Conservation (phyloP, 495 filamentous ascomycete species). For the Penicillium simplicissimum region DNA sequence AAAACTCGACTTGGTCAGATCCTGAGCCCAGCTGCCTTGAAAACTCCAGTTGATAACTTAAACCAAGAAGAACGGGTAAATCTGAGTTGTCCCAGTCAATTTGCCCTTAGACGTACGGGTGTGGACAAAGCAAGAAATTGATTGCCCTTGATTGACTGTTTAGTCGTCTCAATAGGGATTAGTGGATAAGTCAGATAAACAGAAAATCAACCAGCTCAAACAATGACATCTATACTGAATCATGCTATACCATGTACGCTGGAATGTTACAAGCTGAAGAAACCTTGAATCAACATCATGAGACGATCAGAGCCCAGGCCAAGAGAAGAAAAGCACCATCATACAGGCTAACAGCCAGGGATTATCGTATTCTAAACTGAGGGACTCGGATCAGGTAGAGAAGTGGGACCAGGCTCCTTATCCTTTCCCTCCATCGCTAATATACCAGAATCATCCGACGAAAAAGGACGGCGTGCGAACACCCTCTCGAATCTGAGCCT, state of each 20-base stretch:
- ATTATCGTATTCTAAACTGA: slow-evolving; percentile 8
- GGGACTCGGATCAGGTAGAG: slow-evolving; percentile 20
- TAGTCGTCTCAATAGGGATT: background rate
- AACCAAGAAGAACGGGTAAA: background rate
- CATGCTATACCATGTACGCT: background rate
- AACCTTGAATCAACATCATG: background rate
- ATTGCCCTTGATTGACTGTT: background rate
- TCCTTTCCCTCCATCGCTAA: slow-evolving; percentile 26
- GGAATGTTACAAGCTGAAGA: background rate
- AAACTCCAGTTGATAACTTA: no score
- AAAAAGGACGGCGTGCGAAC: slow-evolving; percentile 39
- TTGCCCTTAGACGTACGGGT: no score
- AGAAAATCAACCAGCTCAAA: background rate
- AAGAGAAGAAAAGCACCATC: background rate
- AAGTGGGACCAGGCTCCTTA: slow-evolving; percentile 25
- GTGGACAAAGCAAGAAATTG: background rate
- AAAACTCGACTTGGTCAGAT: no score
- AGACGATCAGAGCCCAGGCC: background rate
- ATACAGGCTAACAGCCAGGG: background rate
- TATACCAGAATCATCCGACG: slow-evolving; percentile 40
- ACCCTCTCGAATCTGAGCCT: slow-evolving; percentile 47
- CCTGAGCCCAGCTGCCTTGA: no score
- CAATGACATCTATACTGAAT: background rate
- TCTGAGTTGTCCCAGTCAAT: background rate
- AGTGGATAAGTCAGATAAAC: background rate